phyloP scores from a whole-genome alignment of 2,329 filamentous ascomycete genomes.

The Aureobasidium melanogenum region DNA sequence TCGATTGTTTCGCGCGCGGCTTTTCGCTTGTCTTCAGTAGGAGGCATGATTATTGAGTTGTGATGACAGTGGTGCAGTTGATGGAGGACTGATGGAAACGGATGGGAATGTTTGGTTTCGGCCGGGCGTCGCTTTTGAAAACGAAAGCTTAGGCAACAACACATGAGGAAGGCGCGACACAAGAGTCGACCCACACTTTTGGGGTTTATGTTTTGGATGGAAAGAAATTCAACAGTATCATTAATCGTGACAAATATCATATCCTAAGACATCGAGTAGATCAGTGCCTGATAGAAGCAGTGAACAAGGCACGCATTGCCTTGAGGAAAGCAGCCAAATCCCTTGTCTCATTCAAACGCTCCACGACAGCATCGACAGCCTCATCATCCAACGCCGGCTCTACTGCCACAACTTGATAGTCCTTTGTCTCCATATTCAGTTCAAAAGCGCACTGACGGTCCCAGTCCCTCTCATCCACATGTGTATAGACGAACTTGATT shows the following conservation, averaged over 20 bases:
- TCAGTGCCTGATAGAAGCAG: conserved; percentile 41
- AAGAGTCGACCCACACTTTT: neutral
- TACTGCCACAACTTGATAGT: conserved; percentile 77
- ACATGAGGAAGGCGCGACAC: neutral
- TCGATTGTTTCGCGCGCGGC: conserved; percentile 76
- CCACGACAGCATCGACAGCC: conserved; percentile 66
- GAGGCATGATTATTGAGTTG: conserved; percentile 15
- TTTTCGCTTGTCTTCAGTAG: conserved; percentile 51
- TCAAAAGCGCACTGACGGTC: conserved; percentile 91
- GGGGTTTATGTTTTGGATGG: neutral
- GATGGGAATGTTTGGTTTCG: neutral
- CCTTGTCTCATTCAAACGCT: conserved; percentile 71
- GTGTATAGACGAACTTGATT: conserved; percentile 81
- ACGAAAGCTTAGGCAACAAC: neutral
- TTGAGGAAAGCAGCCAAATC: conserved; percentile 66
- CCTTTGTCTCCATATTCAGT: conserved; percentile 67
- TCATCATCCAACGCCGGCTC: conserved; percentile 75
- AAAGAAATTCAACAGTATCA: neutral
- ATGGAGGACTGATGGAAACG: neutral
- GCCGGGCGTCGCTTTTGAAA: neutral
- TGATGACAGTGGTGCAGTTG: neutral
- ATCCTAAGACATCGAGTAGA: neutral
- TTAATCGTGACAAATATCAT: neutral
- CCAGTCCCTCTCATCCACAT: conserved; percentile 80
- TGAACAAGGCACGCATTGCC: conserved; percentile 72